Conservation (phyloP, 805 yeast genomes). For the Myxozyma mucilagina region DNA sequence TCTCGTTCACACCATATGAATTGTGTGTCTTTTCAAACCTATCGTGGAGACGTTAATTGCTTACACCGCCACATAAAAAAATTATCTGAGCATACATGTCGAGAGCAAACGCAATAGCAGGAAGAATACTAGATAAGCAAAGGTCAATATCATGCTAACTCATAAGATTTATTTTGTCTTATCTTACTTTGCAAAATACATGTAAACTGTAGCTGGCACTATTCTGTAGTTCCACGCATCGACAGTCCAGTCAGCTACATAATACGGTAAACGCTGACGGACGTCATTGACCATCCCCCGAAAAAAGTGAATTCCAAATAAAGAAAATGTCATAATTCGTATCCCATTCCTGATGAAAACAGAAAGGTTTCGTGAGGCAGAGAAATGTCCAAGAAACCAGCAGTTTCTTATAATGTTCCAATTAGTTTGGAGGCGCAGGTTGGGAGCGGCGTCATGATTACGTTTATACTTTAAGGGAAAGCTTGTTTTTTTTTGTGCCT, state of each 20-base stretch:
- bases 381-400: too few species aligned
- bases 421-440: too few species aligned
- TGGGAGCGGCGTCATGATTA: too few species aligned
- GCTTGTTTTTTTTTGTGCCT: too few species aligned
- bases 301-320: constrained; percentile 22
- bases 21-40: constrained; percentile 90
- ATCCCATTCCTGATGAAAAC: neutral
- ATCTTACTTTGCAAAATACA: constrained; percentile 74
- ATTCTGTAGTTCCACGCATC: constrained; percentile 88
- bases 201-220: constrained; percentile 76
- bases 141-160: neutral
- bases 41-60: constrained; percentile 13
- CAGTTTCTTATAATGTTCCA: too few species aligned
- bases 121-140: neutral
- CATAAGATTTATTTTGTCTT: neutral
- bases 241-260: constrained; percentile 65
- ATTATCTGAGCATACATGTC: constrained; percentile 13
- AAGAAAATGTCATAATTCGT: neutral
- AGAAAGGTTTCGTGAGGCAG: neutral
- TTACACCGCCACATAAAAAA: neutral
- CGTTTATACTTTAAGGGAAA: too few species aligned
- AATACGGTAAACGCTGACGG: constrained; percentile 59
- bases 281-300: constrained; percentile 58
- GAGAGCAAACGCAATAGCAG: constrained; percentile 19
- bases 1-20: constrained; percentile 89